Base-by-base conservation (phyloP, 805 yeast genomes). In the Saccharomycopsis selenospora region DNA sequence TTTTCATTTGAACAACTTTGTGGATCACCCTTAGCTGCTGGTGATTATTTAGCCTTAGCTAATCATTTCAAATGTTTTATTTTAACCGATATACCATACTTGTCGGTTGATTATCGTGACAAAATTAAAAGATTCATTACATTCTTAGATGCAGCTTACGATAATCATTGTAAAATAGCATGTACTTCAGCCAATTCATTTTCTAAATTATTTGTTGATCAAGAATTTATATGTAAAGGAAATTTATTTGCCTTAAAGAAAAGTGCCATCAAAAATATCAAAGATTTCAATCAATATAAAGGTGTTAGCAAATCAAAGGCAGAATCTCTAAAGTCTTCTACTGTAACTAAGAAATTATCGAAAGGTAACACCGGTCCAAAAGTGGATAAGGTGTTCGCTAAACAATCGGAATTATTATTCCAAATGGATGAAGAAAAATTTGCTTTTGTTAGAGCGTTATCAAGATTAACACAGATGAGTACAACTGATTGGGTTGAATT, bases 391-490 rank as follows among this genome's bases (percentile, higher is more conserved):
- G 18, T 43, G 25, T 29, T 50, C 13, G 13, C 47, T 6, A 27
- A 40, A 3, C 33, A 38, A 23, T 43, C 48, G 13, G 33, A 29
- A 13, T 79, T 56, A 30, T 76, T 85, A 76, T 91, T 93, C 68
- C 86, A 85, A 4, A 75, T 93, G 36, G 98, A 89, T 65, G 99
- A 91, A 65, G 99, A 91, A 67, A 77, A 83, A 63, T 93, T 91
- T 69, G 99, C 99, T 18, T 91, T 91, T 71, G 96, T 96, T 0
- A 76, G 99, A 61, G 97, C 98, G 0, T 70, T 91, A 50, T 82
- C 93, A 57, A 79, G 99, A 62, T 71, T 93, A 56, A 76, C 90
- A 40, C 98, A 91, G 57, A 91, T 91, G 97, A 82, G 95, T 56
- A 84, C 95, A 3, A 82, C 81, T 23, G 95, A 85, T 46, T 91